Base-by-base conservation (phyloP, 495 filamentous ascomycete genomes). In the Aspergillus mulundensis region DNA sequence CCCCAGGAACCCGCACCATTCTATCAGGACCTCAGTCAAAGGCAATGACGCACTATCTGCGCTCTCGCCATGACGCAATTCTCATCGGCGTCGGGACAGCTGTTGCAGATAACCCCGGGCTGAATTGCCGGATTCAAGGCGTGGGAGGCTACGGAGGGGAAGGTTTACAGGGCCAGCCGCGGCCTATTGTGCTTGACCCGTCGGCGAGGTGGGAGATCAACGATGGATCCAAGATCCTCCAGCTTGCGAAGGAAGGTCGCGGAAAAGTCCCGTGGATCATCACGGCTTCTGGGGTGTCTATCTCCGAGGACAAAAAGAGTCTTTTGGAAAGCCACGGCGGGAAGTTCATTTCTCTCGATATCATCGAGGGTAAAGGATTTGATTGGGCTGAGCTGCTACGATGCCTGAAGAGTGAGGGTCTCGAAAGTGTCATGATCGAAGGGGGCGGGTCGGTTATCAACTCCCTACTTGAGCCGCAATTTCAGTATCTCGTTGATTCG, bases 1-100 rank as follows among this genome's bases (percentile, higher is more conserved):
- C 84, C 0, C 90, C 90, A 0, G 90, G 91, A 18, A 72, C 79
- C 34, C 86, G 84, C 54, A 96, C 92, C 2, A 68, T 76, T 0
- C 84, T 97, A 3, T 96, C 92, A 0, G 91, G 91, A 5, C 82
- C 85, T 0, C 76, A 84, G 43, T 87, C 90, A 18, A 96, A 96
- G 67, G 85, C 86, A 39, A 91, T 97, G 87, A 97, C 93, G 10
- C 93, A 97, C 66, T 90, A 87, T 65, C 82, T 97, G 6, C 89
- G 93, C 53, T 83, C 83, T 7, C 80, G 78, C 6, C 92, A 97
- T 68, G 84, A 88, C 53, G 90, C 88, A 7, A 95, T 97, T 57
- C 76, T 94, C 16, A 76, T 97, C n/a, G 93, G 93, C 8, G 87
- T 87, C 8, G 87, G 87, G 3, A 97, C 93, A 6, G 91, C 89